These are phyloP conservation scores for Tothia fuscella DNA, from an alignment of 2,329 filamentous ascomycete species.

Conservation along the genomic window DNA sequence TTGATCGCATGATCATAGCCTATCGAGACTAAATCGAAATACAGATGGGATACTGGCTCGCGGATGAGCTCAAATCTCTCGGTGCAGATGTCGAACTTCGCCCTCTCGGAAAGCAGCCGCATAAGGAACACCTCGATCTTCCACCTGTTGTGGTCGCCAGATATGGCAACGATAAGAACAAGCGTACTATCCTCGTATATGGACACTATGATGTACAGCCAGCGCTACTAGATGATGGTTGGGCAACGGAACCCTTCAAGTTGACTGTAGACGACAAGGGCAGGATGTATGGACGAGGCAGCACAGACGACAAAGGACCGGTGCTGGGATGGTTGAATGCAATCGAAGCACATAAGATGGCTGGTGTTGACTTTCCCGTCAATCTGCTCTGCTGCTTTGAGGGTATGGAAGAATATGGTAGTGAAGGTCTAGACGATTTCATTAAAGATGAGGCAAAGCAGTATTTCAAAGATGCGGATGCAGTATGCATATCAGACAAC, in stretches of 20 bases:
- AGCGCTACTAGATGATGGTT: slow-evolving; percentile 83
- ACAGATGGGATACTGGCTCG: slow-evolving; percentile 85
- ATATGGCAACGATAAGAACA: slow-evolving; percentile 84
- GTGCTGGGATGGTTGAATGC: slow-evolving; percentile 96
- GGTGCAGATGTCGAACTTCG: slow-evolving; percentile 82
- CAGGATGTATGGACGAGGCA: slow-evolving; percentile 90
- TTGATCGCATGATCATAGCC: slow-evolving; percentile 5
- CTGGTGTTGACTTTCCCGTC: slow-evolving; percentile 86
- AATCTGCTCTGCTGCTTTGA: slow-evolving; percentile 99
- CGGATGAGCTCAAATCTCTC: slow-evolving; percentile 65
- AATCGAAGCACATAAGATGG: slow-evolving; percentile 94
- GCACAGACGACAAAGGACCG: slow-evolving; percentile 95
- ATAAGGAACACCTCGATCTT: slow-evolving; percentile 79
- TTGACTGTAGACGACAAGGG: slow-evolving; percentile 79
- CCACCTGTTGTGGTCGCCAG: slow-evolving; percentile 86
- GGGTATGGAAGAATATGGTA: slow-evolving; percentile 99
- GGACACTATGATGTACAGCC: slow-evolving; percentile 99
- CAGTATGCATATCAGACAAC: slow-evolving; percentile 97
- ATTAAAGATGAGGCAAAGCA: slow-evolving; percentile 84
- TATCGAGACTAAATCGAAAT: slow-evolving; percentile 7
- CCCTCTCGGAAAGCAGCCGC: slow-evolving; percentile 80
- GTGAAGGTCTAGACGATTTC: slow-evolving; percentile 89
- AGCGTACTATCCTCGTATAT: slow-evolving; percentile 92
- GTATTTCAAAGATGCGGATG: slow-evolving; percentile 91
- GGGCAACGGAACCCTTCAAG: slow-evolving; percentile 89